Evolutionary conservation across 2,329 filamentous ascomycete species (phyloP), one percentile per base, ranked within the genome.

Genomic region (Phyllosticta citrichinensis): DNA sequence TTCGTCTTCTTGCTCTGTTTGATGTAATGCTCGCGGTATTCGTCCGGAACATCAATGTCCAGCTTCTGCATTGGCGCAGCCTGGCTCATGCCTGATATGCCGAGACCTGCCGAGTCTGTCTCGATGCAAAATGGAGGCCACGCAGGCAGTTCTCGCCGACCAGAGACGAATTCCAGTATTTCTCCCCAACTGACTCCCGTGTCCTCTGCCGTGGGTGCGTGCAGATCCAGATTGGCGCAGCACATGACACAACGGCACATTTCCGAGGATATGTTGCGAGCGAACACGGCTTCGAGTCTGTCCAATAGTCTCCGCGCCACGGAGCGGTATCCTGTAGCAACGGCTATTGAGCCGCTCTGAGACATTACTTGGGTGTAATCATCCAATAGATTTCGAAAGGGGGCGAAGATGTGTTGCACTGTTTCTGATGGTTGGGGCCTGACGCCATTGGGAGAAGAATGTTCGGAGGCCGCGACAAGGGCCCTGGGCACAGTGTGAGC

Each of bases 241-340:
- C 93, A 97, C 80, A 97, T 89, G 61, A 94, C 79, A 72, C 93
- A 97, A 52, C 80, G 78, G 71, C 93, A 97, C n/a, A 87, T 85
- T 68, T 96, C 86, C 0, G 86, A 86, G 0, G 92, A 92, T 40
- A 99, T 86, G 69, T 97, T 93, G 63, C 94, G 83, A 2, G 91
- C 92, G 74, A 99, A 97, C 9, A 99, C 91, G 61, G 93, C 90
- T 71, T 97, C 93, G 3, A 99, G 80, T 47, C 94, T 85, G 74
- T 99, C 93, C 5, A 97, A 81, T 24, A 97, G 77, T 57, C 92
- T 84, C 5, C 94, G 86, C 3, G 94, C 94, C n/a, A 97, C 89
- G 0, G 93, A 97, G 59, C 90, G 86, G 73, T 97, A 96, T 5
- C 94, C 94, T 0, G 93, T 97, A 17, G 94, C 94, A 1, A 97